Evolutionary conservation across 1,284 basidiomycete species (phyloP), one percentile per base, ranked within the genome.

Genomic region (Naganishia sp.): DNA sequence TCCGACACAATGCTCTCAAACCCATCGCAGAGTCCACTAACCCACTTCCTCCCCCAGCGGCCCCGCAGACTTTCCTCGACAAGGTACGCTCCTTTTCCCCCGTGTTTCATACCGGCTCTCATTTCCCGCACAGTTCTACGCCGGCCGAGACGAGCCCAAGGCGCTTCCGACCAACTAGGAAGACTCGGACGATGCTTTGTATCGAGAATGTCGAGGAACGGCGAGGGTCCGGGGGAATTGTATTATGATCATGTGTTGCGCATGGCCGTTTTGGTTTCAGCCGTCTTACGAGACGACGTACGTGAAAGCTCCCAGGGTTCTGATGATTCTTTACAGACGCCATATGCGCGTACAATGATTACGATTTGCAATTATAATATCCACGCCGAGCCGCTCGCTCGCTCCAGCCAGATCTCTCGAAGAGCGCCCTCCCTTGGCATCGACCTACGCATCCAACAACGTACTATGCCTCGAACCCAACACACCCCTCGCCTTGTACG

Each of bases 21-120:
- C 10, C n/a, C 25, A 6, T n/a, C 36, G 28, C 25, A 36, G 6
- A 15, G 9, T n/a, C 23, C 21, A 45, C 49, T 56, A 6, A 43
- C 46, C 3, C 21, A n/a, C 21, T 23, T 7, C 18, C 3, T 6
- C 45, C 18, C 55, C n/a, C 55, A 60, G 69, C 76, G 43, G 67
- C 73, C 50, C 80, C 79, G 25, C 69, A 72, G 56, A 78, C 80
- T 2, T 81, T 81, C 75, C 73, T 80, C 68, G 78, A 81, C 59
- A 81, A 80, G 69, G 72, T 72, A 50, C 36, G 66, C 64, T n/a
- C 21, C 39, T 23, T 31, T 31, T 28, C 28, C 18, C 42, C 23
- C 28, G 23, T 44, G 11, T 21, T 39, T 45, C 28, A 28, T 28
- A 5, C 28, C 36, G 36, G 18, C 18, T 7, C 10, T 50, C 5